Evolutionary conservation across 208 protist species (phyloP), one percentile per base, ranked within the genome.

Genomic region (Naegleria gruberi): DNA sequence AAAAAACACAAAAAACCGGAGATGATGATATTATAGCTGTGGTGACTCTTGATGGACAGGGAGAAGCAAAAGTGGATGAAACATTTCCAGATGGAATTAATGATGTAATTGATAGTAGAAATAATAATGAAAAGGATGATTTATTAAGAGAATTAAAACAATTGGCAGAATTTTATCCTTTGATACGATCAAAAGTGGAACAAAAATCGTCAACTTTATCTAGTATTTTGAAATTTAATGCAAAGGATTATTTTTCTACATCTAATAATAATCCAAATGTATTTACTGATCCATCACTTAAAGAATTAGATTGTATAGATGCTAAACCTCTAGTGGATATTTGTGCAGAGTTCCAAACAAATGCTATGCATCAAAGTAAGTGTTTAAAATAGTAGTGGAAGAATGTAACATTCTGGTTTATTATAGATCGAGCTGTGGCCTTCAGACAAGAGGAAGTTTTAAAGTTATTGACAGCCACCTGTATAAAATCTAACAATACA

Each of bases 261-360:
- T 77, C 65, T 6, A 77, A n/a, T n/a, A 77, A 77, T 37, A 77
- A 19, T 37, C 15, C 15, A 3, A 65, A 65, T 65, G 65, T 77
- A 37, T 77, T 77, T 77, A 77, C 17, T 37, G 65, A 77, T n/a
- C 30, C 30, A 37, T 77, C 65, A n/a, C 34, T 77, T 37, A 77
- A 77, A 37, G 65, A 77, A 77, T 77, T 77, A 77, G 65, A 77
- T 77, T 77, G 30, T 77, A 77, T 77, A 15, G 65, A 77, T 37
- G 8, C 65, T 30, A 77, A 77, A 77, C 65, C 65, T 6, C 34
- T 77, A n/a, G 30, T 77, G 26, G 65, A 77, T 37, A 77, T 77
- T 37, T 77, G 17, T 30, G 65, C 65, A 37, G 65, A 77, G 30
- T 77, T 77, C 34, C 65, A 77, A 77, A 77, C 65, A 37, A 37